phyloP scores from a whole-genome alignment of 2,329 filamentous ascomycete genomes.

The Conoideocrella luteorostrata region DNA sequence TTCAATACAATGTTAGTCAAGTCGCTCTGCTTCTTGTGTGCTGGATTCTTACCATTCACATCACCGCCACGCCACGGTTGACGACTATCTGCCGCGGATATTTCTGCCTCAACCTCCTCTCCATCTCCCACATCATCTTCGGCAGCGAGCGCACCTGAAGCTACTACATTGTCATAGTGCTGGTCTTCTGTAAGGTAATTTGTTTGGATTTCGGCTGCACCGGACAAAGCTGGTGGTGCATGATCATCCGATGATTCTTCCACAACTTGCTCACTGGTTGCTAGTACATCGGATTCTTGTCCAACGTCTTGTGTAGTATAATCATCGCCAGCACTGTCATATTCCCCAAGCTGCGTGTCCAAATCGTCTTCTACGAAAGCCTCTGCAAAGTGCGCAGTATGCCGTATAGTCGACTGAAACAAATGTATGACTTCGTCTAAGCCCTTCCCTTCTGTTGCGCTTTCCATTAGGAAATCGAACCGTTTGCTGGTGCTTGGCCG shows the following conservation, averaged over 20 bases:
- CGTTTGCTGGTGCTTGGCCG: conserved; percentile 32
- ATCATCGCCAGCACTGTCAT: conserved; percentile 15
- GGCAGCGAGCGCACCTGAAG: conserved; percentile 6
- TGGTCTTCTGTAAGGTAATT: not conserved
- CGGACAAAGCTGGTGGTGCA: not conserved
- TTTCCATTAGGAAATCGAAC: conserved; percentile 34
- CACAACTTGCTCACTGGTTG: not conserved
- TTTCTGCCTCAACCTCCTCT: conserved; percentile 14
- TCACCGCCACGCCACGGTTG: conserved; percentile 9
- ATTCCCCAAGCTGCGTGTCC: conserved; percentile 13
- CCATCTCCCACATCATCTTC: conserved; percentile 15
- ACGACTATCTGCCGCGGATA: conserved; percentile 10
- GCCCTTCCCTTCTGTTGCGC: conserved; percentile 33
- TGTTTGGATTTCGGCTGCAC: not conserved
- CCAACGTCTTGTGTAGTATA: conserved; percentile 12
- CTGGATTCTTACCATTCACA: not conserved
- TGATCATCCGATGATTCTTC: not conserved
- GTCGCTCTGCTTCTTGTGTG: not conserved
- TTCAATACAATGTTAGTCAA: too few species aligned
- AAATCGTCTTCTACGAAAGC: conserved; percentile 2
- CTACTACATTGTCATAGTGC: not conserved
- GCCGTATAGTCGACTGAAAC: conserved; percentile 23
- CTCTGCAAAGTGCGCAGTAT: not conserved
- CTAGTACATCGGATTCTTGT: conserved; percentile 14
- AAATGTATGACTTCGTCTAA: conserved; percentile 34